Conservation (phyloP, 176 grass and related monocot genomes). For the Aechmea fasciata region DNA sequence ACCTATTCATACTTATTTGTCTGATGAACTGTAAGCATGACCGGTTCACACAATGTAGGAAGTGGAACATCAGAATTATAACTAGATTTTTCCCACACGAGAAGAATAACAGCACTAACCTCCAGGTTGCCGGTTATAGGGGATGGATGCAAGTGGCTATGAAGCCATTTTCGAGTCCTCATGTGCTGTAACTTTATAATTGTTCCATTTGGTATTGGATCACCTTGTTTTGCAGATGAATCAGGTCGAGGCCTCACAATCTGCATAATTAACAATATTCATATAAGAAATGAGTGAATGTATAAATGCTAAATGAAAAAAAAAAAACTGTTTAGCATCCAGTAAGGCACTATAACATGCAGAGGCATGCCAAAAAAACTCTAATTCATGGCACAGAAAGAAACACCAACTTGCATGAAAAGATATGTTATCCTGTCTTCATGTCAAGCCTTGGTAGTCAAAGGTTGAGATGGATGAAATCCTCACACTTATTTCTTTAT, state of each 20-base stretch:
- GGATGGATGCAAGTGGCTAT: constrained; percentile 82
- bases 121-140: constrained; percentile 88
- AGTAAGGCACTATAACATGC: neutral
- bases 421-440: too few relatives aligned
- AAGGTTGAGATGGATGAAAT: too few relatives aligned
- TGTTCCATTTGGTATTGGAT: constrained; percentile 55
- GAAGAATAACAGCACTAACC: constrained; percentile 24
- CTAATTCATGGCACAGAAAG: neutral
- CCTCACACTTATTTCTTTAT: too few relatives aligned
- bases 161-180: constrained; percentile 71
- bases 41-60: neutral
- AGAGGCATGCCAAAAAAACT: neutral
- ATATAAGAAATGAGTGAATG: constrained; percentile 7
- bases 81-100: neutral
- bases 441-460: too few relatives aligned
- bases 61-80: neutral
- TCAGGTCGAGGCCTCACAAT: constrained; percentile 55
- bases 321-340: neutral
- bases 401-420: too few relatives aligned
- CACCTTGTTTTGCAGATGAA: constrained; percentile 63
- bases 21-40: neutral
- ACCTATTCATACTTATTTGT: neutral
- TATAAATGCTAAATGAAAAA: neutral
- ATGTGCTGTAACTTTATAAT: constrained; percentile 65
- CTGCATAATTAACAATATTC: constrained; percentile 31